Evolutionary conservation across 768 basidiomycete genomes (phyloP).

Genomic region (Boletus insuetus): DNA sequence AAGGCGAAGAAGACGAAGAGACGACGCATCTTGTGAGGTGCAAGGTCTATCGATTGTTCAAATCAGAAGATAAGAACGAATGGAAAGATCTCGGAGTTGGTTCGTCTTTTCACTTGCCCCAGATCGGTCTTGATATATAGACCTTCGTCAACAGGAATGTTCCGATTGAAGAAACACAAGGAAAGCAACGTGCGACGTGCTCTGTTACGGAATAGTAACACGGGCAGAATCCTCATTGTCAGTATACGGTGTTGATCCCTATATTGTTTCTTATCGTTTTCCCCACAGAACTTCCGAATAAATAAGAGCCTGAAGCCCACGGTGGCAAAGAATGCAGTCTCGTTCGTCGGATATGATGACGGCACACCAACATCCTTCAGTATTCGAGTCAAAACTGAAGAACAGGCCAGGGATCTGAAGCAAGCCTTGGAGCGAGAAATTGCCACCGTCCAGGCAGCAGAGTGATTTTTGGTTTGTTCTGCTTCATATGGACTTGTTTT

Average conservation of each 20-base stretch:
- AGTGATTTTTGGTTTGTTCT: conserved; percentile 7
- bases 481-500: not conserved
- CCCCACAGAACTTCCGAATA: conserved; percentile 68
- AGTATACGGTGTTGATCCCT: conserved; percentile 26
- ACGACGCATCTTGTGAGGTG: conserved; percentile 56
- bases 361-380: conserved; percentile 58
- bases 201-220: conserved; percentile 68
- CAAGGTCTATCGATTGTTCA: conserved; percentile 62
- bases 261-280: conserved; percentile 5
- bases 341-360: conserved; percentile 67
- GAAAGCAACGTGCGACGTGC: conserved; percentile 55
- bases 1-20: conserved; percentile 79
- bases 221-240: conserved; percentile 74
- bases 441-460: conserved; percentile 37
- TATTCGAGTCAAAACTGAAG: conserved; percentile 58
- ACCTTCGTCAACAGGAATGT: conserved; percentile 44
- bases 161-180: conserved; percentile 75
- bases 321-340: conserved; percentile 49
- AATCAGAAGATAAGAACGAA: conserved; percentile 42
- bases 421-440: conserved; percentile 62
- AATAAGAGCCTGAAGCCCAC: conserved; percentile 57
- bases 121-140: not conserved
- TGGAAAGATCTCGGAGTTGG: conserved; percentile 73
- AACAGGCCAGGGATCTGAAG: conserved; percentile 55
- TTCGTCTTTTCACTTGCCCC: conserved; percentile 32